Conservation (phyloP, 805 yeast genomes). For the Teunomyces gatunensis region DNA sequence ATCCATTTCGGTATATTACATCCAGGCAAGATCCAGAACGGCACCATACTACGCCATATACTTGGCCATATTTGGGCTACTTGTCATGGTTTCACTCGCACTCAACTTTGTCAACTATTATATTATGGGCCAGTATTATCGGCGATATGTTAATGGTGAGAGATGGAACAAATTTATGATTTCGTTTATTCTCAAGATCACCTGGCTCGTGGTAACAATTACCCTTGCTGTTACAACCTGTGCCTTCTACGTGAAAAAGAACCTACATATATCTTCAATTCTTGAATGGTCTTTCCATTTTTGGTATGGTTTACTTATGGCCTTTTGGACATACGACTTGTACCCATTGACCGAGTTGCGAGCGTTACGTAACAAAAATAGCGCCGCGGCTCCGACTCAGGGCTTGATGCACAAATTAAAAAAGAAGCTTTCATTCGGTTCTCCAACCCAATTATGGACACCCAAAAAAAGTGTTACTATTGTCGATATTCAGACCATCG, state of each 20-base stretch:
- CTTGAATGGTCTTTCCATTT: slow-evolving; percentile 29
- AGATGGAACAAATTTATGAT: slow-evolving; percentile 28
- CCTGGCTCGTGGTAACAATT: slow-evolving; percentile 22
- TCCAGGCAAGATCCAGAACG: not conserved
- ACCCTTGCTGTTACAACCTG: slow-evolving; percentile 18
- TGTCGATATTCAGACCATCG: not conserved
- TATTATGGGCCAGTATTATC: slow-evolving; percentile 28
- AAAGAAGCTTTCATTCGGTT: not conserved
- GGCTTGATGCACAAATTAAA: not conserved
- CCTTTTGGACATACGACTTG: slow-evolving; percentile 28
- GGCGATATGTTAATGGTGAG: slow-evolving; percentile 27
- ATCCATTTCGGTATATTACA: not conserved
- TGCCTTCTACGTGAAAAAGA: slow-evolving; percentile 18
- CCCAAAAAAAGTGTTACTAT: not conserved
- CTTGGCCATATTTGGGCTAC: slow-evolving; percentile 16
- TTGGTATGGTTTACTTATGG: slow-evolving; percentile 25
- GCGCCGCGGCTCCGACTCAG: not conserved
- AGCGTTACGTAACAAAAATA: slow-evolving; percentile 11
- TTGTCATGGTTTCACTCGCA: slow-evolving; percentile 22
- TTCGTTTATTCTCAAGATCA: slow-evolving; percentile 22
- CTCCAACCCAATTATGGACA: not conserved
- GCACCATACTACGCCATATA: not conserved
- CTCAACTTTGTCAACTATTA: slow-evolving; percentile 26
- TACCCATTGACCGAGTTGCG: slow-evolving; percentile 25
- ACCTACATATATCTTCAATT: slow-evolving; percentile 16